These are phyloP conservation scores for Akebia trifoliata DNA, from an alignment of 164 flowering plant species.

Conservation along the genomic window DNA sequence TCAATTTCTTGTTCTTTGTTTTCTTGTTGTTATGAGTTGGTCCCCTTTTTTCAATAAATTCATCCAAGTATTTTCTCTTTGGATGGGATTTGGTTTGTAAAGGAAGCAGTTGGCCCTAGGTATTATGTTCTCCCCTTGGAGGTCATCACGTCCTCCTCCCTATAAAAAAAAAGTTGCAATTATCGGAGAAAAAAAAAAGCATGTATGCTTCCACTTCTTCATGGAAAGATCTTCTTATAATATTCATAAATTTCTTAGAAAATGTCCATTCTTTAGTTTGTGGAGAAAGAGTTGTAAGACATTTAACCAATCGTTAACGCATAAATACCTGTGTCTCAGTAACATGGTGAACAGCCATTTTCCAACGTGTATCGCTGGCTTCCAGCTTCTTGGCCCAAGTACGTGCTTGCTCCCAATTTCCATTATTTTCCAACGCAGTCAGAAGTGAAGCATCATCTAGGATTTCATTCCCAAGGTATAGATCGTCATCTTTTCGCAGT, in stretches of 20 bases:
- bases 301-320: background rate
- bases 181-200: too few species aligned
- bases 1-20: too few species aligned
- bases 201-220: too few species aligned
- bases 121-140: too few species aligned
- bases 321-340: constrained; percentile 84
- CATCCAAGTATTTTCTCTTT: too few species aligned
- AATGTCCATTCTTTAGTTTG: background rate
- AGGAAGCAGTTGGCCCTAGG: too few species aligned
- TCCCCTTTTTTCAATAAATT: too few species aligned
- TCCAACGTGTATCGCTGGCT: constrained; percentile 78
- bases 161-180: too few species aligned
- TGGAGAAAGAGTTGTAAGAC: background rate
- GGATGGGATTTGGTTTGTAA: too few species aligned
- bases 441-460: constrained; percentile 87
- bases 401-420: constrained; percentile 97
- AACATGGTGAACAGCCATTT: constrained; percentile 77
- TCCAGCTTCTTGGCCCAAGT: constrained; percentile 96
- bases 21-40: too few species aligned
- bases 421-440: constrained; percentile 63
- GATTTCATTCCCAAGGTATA: constrained; percentile 68
- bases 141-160: too few species aligned
- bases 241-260: background rate
- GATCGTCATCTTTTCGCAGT: constrained; percentile 55
- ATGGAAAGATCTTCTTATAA: too few species aligned